Conservation (phyloP, 2,329 filamentous ascomycete genomes). For the Corynespora cassiicola region DNA sequence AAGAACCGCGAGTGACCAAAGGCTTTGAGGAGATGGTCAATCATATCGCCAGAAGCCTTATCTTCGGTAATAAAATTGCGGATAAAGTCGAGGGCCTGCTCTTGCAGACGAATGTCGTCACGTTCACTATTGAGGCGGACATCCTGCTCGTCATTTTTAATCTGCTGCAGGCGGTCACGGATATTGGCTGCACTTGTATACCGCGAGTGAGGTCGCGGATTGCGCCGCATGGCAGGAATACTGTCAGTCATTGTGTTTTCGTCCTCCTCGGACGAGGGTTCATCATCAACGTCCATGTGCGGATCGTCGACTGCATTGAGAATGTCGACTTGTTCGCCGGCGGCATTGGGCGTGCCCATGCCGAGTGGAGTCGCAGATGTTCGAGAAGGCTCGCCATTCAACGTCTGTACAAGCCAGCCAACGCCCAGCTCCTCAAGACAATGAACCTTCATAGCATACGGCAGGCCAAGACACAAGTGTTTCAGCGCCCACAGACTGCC, state of each 20-base stretch:
- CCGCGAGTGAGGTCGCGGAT: constrained; percentile 44
- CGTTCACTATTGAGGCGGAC: constrained; percentile 71
- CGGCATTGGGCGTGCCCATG: constrained; percentile 65
- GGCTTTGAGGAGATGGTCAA: constrained; percentile 80
- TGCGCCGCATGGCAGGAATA: constrained; percentile 45
- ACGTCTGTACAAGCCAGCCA: constrained; percentile 80
- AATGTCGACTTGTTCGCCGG: constrained; percentile 65
- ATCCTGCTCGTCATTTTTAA: constrained; percentile 71
- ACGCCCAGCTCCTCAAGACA: constrained; percentile 80
- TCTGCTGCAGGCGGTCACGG: constrained; percentile 50
- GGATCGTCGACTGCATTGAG: constrained; percentile 59
- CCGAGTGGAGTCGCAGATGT: constrained; percentile 47
- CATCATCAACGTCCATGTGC: constrained; percentile 49
- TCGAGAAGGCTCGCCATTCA: constrained; percentile 64
- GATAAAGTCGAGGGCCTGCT: constrained; percentile 88
- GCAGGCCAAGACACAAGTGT: constrained; percentile 78
- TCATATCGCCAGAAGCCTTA: constrained; percentile 69
- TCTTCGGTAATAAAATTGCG: constrained; percentile 82
- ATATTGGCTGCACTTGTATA: constrained; percentile 44
- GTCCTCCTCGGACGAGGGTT: constrained; percentile 46
- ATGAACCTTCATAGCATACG: constrained; percentile 74
- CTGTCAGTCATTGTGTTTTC: constrained; percentile 55
- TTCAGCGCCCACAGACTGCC: constrained; percentile 95
- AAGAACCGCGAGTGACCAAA: constrained; percentile 82
- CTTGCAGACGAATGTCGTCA: constrained; percentile 85